These are phyloP conservation scores for Gaultheria prostrata DNA, from an alignment of 148 eudicot species.

Conservation along the genomic window DNA sequence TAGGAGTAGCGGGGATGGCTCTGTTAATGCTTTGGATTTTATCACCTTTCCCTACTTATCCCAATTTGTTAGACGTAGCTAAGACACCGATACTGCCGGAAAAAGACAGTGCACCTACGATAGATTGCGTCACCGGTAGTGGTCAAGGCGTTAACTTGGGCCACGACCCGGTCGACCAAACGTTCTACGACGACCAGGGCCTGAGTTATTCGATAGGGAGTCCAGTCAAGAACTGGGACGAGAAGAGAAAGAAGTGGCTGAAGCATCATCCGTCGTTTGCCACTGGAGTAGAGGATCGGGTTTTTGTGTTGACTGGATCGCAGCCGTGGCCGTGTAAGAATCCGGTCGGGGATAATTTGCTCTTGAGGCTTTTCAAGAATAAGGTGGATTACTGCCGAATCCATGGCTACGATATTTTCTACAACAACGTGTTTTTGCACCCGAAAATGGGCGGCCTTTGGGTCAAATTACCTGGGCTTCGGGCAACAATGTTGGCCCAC, in stretches of 20 bases:
- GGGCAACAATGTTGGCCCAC: constrained; percentile 75
- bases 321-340: constrained; percentile 32
- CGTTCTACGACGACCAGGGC: constrained; percentile 14
- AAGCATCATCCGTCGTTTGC: constrained; percentile 28
- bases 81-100: not conserved
- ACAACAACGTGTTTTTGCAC: constrained; percentile 35
- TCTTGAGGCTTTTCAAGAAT: constrained; percentile 33
- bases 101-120: not conserved
- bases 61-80: not conserved
- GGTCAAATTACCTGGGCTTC: constrained; percentile 55
- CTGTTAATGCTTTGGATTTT: not conserved
- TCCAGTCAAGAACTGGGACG: constrained; percentile 32
- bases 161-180: not conserved
- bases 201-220: constrained; percentile 20
- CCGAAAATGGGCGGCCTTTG: constrained; percentile 47
- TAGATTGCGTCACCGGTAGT: not conserved
- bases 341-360: constrained; percentile 30
- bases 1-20: not conserved
- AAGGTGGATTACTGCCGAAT: constrained; percentile 41
- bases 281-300: not conserved
- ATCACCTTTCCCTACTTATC: not conserved
- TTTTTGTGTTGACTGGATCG: constrained; percentile 28
- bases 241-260: constrained; percentile 31
- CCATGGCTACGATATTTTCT: constrained; percentile 40
- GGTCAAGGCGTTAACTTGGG: not conserved